Percentiles rank a stretch among this genome's conserved stretches.
Conservation (phyloP, 1,284 basidiomycete genomes). For the Moesziomyces sp. region DNA sequence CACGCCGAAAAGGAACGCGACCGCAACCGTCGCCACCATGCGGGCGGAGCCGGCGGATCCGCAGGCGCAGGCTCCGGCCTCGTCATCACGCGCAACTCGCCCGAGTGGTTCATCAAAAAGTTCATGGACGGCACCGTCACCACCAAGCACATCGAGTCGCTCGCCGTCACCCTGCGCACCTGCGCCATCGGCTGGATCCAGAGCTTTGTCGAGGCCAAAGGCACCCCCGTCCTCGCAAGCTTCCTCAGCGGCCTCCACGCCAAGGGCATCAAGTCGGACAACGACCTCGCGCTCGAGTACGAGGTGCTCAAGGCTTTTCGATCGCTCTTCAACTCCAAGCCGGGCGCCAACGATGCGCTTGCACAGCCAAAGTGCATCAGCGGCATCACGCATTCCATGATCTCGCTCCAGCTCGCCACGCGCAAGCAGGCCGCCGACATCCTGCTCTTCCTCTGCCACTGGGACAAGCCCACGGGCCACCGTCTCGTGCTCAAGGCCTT, state of each 20-base stretch:
- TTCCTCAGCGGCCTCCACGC: conserved; percentile 69
- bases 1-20: conserved; percentile 70
- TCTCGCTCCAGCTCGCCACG: conserved; percentile 82
- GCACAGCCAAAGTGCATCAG: conserved; percentile 81
- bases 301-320: conserved; percentile 90
- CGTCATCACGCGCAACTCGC: conserved; percentile 66
- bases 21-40: conserved; percentile 48
- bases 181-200: conserved; percentile 68
- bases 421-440: conserved; percentile 84
- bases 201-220: conserved; percentile 72
- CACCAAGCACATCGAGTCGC: conserved; percentile 79
- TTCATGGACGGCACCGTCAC: conserved; percentile 88
- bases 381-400: conserved; percentile 84
- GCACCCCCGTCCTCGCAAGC: conserved; percentile 84
- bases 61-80: conserved; percentile 68
- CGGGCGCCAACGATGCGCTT: conserved; percentile 81
- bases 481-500: conserved; percentile 71
- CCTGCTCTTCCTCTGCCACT: conserved; percentile 72
- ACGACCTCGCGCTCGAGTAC: conserved; percentile 81
- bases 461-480: conserved; percentile 70
- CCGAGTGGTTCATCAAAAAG: conserved; percentile 80
- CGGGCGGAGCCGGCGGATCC: conserved; percentile 70
- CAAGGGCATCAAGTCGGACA: conserved; percentile 68
- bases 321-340: conserved; percentile 82
- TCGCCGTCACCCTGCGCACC: conserved; percentile 80